Evolutionary conservation across 2,329 filamentous ascomycete species (phyloP), one percentile per base, ranked within the genome.

Genomic region (Sporothrix luriei): DNA sequence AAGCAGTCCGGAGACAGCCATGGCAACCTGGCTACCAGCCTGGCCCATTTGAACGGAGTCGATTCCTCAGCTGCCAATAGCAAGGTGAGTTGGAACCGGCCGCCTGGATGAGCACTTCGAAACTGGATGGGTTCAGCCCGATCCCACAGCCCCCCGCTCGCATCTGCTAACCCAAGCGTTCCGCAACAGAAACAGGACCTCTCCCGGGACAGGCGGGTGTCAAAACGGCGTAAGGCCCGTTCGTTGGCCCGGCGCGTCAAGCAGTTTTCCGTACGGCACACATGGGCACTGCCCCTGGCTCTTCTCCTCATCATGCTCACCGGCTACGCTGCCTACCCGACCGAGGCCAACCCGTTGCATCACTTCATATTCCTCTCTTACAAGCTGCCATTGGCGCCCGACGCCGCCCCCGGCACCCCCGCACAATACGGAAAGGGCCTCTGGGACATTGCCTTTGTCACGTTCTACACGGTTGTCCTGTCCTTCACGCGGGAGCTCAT

Each of bases 401-500:
- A 75, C 52, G 78, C 78, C 69, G 76, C 75, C 71, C 77, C 80
- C 24, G 79, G 79, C 68, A 80, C 82, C 75, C 79, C 85, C 75
- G 71, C 83, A 21, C 91, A 94, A 76, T 98, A 97, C 81, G 93
- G 90, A 78, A 97, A 97, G 79, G 94, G 94, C n/a, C 84, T 80
- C 52, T 91, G 90, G 83, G 94, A 98, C 78, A 84, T 97, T 68
- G 91, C 91, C 55, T 94, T 98, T 76, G 92, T 97, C 68, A 82
- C 83, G 71, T 97, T 97, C 82, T 97, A 97, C 81, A 94, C 88
- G 52, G 82, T 97, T 70, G 90, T 97, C 26, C 85, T 98, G 71
- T 93, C 91, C 72, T 97, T 98, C 79, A 97, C 93, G 13, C 92
- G 94, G 77, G 94, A 98, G 79, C 97, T 97, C 79, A 85, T 97